phyloP scores from a whole-genome alignment of 495 filamentous ascomycete genomes.

The Polyplosphaeria fusca region DNA sequence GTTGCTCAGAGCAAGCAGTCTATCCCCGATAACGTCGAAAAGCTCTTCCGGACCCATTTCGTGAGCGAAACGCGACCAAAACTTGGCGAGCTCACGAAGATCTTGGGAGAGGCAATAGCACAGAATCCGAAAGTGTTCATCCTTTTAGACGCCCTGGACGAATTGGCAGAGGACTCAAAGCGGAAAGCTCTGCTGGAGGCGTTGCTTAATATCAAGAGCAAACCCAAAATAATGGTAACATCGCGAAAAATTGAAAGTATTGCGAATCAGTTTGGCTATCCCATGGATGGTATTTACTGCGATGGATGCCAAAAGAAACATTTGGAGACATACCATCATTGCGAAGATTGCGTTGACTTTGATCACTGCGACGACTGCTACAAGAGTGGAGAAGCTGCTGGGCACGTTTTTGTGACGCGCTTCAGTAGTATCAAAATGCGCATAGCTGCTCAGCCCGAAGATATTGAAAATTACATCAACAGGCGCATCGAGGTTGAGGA shows the following conservation, averaged over 20 bases:
- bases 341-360: conserved; percentile 20
- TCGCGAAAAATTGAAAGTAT: conserved; percentile 21
- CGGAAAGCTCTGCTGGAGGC: conserved; percentile 8
- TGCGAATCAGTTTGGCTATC: conserved; percentile 10
- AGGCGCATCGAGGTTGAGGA: conserved; percentile 13
- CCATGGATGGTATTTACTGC: conserved; percentile 4
- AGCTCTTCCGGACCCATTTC: conserved; percentile 5
- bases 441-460: conserved; percentile 20
- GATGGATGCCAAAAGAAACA: conserved; percentile 8
- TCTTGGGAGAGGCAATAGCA: conserved; percentile 4
- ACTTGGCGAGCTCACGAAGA: conserved; percentile 5
- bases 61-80: conserved; percentile 5
- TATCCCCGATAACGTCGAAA: conserved; percentile 1
- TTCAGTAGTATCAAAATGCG: conserved; percentile 14
- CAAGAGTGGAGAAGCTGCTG: not conserved
- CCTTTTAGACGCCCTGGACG: conserved; percentile 21
- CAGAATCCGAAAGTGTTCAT: conserved; percentile 5
- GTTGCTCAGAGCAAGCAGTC: conserved; percentile 1
- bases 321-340: conserved; percentile 12
- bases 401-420: conserved; percentile 9
- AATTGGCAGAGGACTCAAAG: conserved; percentile 13
- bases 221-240: conserved; percentile 14
- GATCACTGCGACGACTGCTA: conserved; percentile 17
- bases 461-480: conserved; percentile 21
- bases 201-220: conserved; percentile 5